Evolutionary conservation across 176 grass and related monocot genomes (phyloP), one percentile per base, ranked within the genome.

Genomic region (Carex littledalei): DNA sequence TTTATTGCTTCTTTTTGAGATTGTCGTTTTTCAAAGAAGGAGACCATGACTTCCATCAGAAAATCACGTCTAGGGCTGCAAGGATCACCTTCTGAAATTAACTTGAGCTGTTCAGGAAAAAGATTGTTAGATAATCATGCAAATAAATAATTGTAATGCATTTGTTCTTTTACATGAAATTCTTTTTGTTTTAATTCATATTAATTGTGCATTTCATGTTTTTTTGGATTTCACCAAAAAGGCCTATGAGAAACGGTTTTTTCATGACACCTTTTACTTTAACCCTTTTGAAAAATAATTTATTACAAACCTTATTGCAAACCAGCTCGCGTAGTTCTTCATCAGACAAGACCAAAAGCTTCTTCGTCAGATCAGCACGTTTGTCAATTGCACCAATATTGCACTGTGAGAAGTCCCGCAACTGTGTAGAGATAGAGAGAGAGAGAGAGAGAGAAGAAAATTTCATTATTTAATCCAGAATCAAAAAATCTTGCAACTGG

Each of bases 1-100:
- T 99, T 99, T 87, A 99, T 94, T 57, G 96, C 96, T 67, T 99
- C 96, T 82, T 94, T 98, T 88, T 99, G 96, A 56, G 93, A 99
- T 86, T 95, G 96, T 4, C 93, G 87, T 68, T 99, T 99, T 81
- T 93, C 91, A 61, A 99, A 99, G 89, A 86, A 99, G 41, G 96
- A 94, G 86, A 99, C 87, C 59, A 99, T 53, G 55, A 95, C 91
- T 86, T 99, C 96, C 50, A 94, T 89, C 66, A 99, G 96, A 52
- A 99, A 99, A 90, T 95, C 96, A 45, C 88, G 90, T 79, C 91
- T 92, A 84, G 73, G 89, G 81, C 85, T 92, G 71, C 88, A 95
- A 84, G 90, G 88, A 45, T 99, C 93, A 39, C 92, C 86, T 82
- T 86, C 88, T 50, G 93, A 95, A 78, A 99, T 94, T 93, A 99